Evolutionary conservation across 441 rosid species (phyloP), one percentile per base, ranked within the genome.

Genomic region (Erodium chrysanthum): DNA sequence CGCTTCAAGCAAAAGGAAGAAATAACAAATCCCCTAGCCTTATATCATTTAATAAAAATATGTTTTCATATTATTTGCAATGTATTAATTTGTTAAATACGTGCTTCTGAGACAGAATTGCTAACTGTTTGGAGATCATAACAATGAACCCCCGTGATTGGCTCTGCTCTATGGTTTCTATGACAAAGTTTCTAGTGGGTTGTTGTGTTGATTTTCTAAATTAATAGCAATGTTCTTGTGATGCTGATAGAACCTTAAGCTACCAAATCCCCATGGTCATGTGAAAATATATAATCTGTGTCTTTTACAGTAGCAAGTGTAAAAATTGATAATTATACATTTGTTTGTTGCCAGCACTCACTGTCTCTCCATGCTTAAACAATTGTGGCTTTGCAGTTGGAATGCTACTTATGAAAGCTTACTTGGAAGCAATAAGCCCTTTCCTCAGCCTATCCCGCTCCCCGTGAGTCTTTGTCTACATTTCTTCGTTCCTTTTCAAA

Each of bases 381-480:
- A 71, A 74, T 79, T 70, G 70, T 77, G 82, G 81, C 78, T 79
- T 76, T 83, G 90, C 87, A 89, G 91, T 75, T 84, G 85, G 89
- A 79, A 86, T 18, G 82, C 76, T 7, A 66, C 91, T 6, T 84
- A 84, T 50, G 91, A 86, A 66, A 82, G 72, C 78, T 82, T 86
- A 71, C 84, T 86, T 2, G 91, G 88, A 66, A 82, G 84, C 83
- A 86, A 83, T 78, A 86, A 86, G 83, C 82, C 80, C 1, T 85
- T 84, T 71, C 82, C 85, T 8, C 84, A 75, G 70, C 85, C 84
- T 14, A 78, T 86, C 68, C 88, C 91, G 69, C 91, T 86, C 64
- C 27, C 86, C 35, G 96, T 92, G 80, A 83, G 78, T 50, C 46
- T 27, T 56, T 3, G 7, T 33, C 37, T 40, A 10, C 5, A 42